A percentile compares a stretch with the other conserved stretches of the same genome.
These are phyloP conservation scores for Penicillium hordei DNA, from an alignment of 2,329 filamentous ascomycete genomes.

Conservation along the genomic window DNA sequence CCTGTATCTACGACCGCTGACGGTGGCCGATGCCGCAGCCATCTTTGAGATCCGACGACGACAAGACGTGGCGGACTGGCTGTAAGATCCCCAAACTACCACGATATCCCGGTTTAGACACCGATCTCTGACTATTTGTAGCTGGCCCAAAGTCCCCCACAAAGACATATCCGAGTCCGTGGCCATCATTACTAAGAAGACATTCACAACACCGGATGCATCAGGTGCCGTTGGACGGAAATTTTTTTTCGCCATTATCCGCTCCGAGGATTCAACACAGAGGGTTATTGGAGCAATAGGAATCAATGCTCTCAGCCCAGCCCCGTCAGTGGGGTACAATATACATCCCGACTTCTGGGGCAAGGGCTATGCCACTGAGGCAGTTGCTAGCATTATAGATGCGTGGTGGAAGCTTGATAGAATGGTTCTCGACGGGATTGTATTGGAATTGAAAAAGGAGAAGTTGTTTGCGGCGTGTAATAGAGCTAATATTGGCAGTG, in stretches of 20 bases:
- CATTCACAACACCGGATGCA: slow-evolving; percentile 22
- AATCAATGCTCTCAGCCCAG: slow-evolving; percentile 20
- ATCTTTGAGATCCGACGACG: slow-evolving; percentile 26
- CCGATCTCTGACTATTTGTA: not conserved
- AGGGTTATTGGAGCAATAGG: slow-evolving; percentile 22
- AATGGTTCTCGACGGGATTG: not conserved
- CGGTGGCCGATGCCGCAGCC: slow-evolving; percentile 19
- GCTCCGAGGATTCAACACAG: slow-evolving; percentile 11
- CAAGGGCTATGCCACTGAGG: slow-evolving; percentile 27
- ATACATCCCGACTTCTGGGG: slow-evolving; percentile 29
- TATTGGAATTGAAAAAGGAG: slow-evolving; percentile 1
- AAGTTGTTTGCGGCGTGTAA: slow-evolving; percentile 22
- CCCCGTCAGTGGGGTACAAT: slow-evolving; percentile 25
- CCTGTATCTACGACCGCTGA: slow-evolving; percentile 22
- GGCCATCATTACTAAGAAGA: slow-evolving; percentile 12
- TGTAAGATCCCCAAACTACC: slow-evolving; percentile 20
- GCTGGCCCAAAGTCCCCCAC: slow-evolving; percentile 16
- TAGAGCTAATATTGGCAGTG: slow-evolving; percentile 20
- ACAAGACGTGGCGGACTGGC: slow-evolving; percentile 30
- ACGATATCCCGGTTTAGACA: not conserved
- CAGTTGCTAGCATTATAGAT: slow-evolving; percentile 21
- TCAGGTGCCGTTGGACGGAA: slow-evolving; percentile 19
- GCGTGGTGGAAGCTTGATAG: slow-evolving; percentile 25
- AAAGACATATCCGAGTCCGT: slow-evolving; percentile 18
- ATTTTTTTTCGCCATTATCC: slow-evolving; percentile 23